Evolutionary conservation across 352 stramenopile genomes (phyloP), one percentile per base, ranked within the genome.

Genomic region (Phytophthora cactorum): DNA sequence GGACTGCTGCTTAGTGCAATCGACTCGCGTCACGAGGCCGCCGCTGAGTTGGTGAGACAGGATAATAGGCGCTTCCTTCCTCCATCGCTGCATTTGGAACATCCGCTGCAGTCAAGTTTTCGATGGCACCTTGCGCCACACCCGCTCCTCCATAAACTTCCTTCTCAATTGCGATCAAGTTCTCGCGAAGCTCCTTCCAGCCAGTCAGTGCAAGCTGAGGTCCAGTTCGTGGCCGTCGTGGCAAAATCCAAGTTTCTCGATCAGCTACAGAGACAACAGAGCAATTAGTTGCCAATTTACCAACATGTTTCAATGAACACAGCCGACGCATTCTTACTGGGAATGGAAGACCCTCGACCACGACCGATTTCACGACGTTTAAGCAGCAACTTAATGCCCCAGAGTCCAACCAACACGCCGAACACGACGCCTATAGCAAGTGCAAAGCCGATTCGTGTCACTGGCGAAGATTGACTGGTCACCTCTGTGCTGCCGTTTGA

Each of bases 171-270:
- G 72, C 52, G 53, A 86, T 86, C 47, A 90, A 71, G 50, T 80
- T 82, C 55, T 88, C 70, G 4, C 75, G 81, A 49, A 87, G 71
- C 22, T 78, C 72, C 39, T 73, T 82, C 81, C 81, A 90, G 1
- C 77, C 79, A 0, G 64, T 70, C 10, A 90, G 70, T 1, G 52
- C 72, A 6, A 90, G 69, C 29, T 63, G 62, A 1, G 71, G 63
- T 1, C 81, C 73, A 28, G 54, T 66, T 1, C 62, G 60, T 9
- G 53, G 59, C 45, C 65, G 52, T 0, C 64, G 61, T 7, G 51
- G 59, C 15, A 73, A 46, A 15, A 36, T 64, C 53, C 59, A 67
- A 49, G 61, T 65, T 17, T 73, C 59, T 46, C 53, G 53, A 51
- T 41, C 49, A 28, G 32, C 66, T 69, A 53, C 46, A 52, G 27